Conservation (phyloP, 371 early-diverging fungal genomes). For the Nematocida minor region DNA sequence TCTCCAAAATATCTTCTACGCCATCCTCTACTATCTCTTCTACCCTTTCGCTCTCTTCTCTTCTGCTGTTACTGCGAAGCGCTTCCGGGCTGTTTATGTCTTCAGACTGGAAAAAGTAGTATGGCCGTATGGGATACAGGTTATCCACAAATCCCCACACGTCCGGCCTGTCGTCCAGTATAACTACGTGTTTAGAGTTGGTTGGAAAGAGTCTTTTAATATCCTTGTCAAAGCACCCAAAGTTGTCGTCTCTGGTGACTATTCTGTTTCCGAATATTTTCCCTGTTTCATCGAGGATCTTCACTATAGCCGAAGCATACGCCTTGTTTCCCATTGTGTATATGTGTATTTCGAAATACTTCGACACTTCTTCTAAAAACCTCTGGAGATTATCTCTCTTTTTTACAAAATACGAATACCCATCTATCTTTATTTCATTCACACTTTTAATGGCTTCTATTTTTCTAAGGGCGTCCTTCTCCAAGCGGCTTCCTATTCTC, state of each 20-base stretch:
- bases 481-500: neutral
- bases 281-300: conserved; percentile 76
- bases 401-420: conserved; percentile 53
- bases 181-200: conserved; percentile 88
- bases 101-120: conserved; percentile 48
- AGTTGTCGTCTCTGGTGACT: conserved; percentile 83
- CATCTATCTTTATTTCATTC: conserved; percentile 28
- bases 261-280: conserved; percentile 78
- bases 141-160: conserved; percentile 72
- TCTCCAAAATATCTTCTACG: neutral
- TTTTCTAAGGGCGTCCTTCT: neutral
- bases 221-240: conserved; percentile 74
- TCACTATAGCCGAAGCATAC: conserved; percentile 82
- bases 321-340: conserved; percentile 94
- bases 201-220: conserved; percentile 83
- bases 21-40: neutral
- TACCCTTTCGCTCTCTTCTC: neutral
- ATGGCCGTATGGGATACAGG: conserved; percentile 59
- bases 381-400: conserved; percentile 70
- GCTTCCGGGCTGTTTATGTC: conserved; percentile 61
- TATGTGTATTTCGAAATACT: conserved; percentile 79
- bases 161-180: conserved; percentile 91
- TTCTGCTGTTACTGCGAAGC: conserved; percentile 4
- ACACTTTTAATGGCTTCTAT: neutral
- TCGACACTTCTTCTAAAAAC: conserved; percentile 71